A percentile compares a stretch with the other conserved stretches of the same genome.
These are phyloP conservation scores for Talaromyces wortmannii DNA, from an alignment of 495 filamentous ascomycete genomes.

Conservation along the genomic window DNA sequence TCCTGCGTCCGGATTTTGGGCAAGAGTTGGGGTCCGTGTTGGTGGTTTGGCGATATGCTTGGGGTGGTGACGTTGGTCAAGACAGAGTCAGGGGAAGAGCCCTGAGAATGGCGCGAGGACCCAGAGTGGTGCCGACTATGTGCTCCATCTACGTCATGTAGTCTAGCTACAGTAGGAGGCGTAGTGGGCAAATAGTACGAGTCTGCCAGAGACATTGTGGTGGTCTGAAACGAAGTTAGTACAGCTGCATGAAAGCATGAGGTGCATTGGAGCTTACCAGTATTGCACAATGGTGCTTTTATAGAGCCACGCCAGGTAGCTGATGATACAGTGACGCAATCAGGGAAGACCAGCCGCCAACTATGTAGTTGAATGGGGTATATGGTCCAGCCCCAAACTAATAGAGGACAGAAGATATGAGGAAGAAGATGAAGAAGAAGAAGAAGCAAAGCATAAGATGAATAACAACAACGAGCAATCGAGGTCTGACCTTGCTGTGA, in stretches of 20 bases:
- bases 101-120: constrained; percentile 50
- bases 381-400: constrained; percentile 4
- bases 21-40: constrained; percentile 74
- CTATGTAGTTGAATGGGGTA: too few relatives aligned
- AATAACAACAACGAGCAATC: constrained; percentile 3
- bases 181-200: constrained; percentile 41
- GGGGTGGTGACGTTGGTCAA: constrained; percentile 70
- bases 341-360: too few relatives aligned
- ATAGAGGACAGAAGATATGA: not conserved
- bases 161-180: constrained; percentile 22
- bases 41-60: constrained; percentile 52
- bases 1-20: constrained; percentile 86
- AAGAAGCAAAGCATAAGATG: not conserved
- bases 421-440: not conserved
- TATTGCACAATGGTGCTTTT: too few relatives aligned
- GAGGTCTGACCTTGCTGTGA: constrained; percentile 5
- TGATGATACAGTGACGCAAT: too few relatives aligned
- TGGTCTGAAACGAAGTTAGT: constrained; percentile 4
- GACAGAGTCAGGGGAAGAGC: constrained; percentile 74
- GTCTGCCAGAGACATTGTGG: constrained; percentile 39
- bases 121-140: constrained; percentile 40
- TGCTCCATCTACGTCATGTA: constrained; percentile 16
- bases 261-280: not conserved
- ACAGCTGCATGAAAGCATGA: not conserved
- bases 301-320: too few relatives aligned